Evolutionary conservation across 768 basidiomycete genomes (phyloP), one percentile per base, ranked within the genome.

Genomic region (Dioszegia aurantiaca): DNA sequence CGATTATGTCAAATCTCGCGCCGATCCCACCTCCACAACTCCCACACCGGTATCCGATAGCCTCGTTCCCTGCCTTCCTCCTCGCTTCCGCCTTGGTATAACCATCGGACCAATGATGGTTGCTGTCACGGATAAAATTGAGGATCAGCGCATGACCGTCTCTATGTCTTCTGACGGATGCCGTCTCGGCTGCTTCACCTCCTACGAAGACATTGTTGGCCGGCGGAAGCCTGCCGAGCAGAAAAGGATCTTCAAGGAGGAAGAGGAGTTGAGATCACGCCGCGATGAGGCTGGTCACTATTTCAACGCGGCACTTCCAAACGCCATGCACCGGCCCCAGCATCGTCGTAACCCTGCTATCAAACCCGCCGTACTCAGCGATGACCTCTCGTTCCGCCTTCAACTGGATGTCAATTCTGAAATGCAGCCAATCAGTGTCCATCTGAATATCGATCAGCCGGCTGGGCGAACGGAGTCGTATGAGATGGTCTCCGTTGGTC

Each of bases 31-130:
- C 48, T 10, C 48, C 16, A 16, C 5, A 33, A n/a, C 48, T n/a
- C 10, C 31, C 33, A 14, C 17, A 11, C 39, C 12, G 24, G 23
- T 26, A 37, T 17, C 47, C 6, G 26, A 61, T 41, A 31, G 36
- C n/a, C n/a, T n/a, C 26, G 21, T 37, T 37, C 45, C 54, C 9
- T 16, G 24, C 24, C 65, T 73, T 1, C 71, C 69, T 4, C 71
- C 71, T 27, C 53, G 71, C 27, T 14, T 73, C n/a, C 60, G 71
- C 14, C 44, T 65, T 41, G 71, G 64, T 19, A 46, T 73, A 12
- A 61, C 70, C 30, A 44, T 73, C 14, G 67, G 69, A 4, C 66
- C 63, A 19, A 53, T 59, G 2, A 67, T 60, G 56, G 59, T 56
- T n/a, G 46, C 63, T 10, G 11, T 70, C 17, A 63, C 69, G 10